Conservation (phyloP, 2,329 filamentous ascomycete species). For the Juglanconis sp. region DNA sequence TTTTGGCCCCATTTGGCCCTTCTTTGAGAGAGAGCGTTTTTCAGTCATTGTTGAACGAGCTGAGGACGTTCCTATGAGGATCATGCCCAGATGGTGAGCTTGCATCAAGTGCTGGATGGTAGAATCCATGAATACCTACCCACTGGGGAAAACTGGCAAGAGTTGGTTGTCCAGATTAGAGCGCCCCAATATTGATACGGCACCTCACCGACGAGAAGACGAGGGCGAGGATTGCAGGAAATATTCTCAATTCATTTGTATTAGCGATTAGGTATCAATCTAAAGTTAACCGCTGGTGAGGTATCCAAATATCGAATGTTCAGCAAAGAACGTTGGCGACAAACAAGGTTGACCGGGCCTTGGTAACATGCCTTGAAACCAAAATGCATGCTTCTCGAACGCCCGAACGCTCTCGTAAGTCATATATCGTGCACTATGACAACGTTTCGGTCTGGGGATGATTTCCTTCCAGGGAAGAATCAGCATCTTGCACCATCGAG, state of each 20-base stretch:
- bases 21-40: too few species aligned
- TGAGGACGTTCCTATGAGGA: background rate
- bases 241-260: background rate
- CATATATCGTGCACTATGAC: background rate
- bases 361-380: background rate
- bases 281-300: background rate
- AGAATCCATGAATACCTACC: background rate
- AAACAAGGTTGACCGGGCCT: background rate
- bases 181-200: too few species aligned
- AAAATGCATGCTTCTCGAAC: background rate
- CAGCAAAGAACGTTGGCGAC: background rate
- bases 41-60: too few species aligned
- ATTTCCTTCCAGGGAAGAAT: background rate
- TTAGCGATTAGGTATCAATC: background rate
- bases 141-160: background rate
- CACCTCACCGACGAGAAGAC: too few species aligned
- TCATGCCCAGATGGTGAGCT: background rate
- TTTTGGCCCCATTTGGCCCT: too few species aligned
- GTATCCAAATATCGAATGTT: background rate
- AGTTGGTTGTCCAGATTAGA: background rate
- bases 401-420: background rate
- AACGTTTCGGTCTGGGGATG: too few species aligned
- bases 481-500: background rate
- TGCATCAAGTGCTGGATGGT: background rate
- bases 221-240: too few species aligned